Evolutionary conservation across 164 flowering plant genomes (phyloP), one percentile per base, ranked within the genome.

Genomic region (Amborella trichopoda): DNA sequence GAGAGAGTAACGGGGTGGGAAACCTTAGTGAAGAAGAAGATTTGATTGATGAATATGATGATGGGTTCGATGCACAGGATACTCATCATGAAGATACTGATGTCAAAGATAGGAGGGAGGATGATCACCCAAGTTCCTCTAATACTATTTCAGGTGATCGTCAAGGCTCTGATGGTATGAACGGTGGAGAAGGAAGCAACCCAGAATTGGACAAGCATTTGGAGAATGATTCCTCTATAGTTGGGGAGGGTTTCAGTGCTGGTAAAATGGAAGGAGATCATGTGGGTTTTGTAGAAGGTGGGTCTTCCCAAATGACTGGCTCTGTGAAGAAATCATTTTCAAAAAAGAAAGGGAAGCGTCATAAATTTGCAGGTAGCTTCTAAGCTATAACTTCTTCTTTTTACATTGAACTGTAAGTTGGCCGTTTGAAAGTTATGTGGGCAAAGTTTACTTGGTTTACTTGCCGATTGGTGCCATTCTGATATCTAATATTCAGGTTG

Each of bases 31-130:
- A 65, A 28, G 69, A 48, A 12, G 49, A 52, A 51, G 83, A 75
- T 67, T 51, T 26, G 30, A 80, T 66, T 58, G 94, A 83, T 66
- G 89, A 80, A 46, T 86, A 81, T 64, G 83, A 82, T 64, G 86
- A 87, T 72, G 83, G 79, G 8, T 69, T 77, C 50, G 99, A 77
- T 68, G 66, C 47, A 49, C 70, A 61, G 53, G 94, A 86, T 61
- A 50, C 63, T 40, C 74, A 26, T 21, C 46, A 23, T 47, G 73
- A 68, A 28, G 81, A 76, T 25, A 56, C 65, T 68, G 70, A 71
- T 45, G 63, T 19, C 11, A 22, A 19, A 17, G 23, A 21, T 42
- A 26, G 23, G 23, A 18, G 12, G 5, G 46, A 19, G 34, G 23
- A 42, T 19, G 46, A 2, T 22, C 23, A 42, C 0, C 9, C 17